Evolutionary conservation across 768 basidiomycete species (phyloP), one percentile per base, ranked within the genome.

Genomic region (Polyporus arcularius): DNA sequence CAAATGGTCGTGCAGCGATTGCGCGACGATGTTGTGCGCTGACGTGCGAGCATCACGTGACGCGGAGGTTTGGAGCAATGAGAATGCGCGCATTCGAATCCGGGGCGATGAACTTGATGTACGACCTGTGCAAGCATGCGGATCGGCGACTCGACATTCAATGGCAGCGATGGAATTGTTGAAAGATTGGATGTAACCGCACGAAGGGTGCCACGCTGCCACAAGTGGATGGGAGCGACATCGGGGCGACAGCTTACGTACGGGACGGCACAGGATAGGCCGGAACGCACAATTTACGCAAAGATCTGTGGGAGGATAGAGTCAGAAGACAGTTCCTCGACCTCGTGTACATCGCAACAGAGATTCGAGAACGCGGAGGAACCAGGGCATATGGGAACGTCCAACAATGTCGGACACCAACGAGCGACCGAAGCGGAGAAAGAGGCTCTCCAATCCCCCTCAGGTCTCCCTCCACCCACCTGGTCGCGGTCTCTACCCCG

Each of bases 21-120:
- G 61, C 61, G 61, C 56, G 61, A 62, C 28, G 46, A 62, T 62
- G 61, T 62, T 62, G 61, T 55, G 52, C 38, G 61, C 52, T 62
- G 61, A 62, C 61, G 61, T 62, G 61, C 61, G 47, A 51, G 28
- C 7, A 32, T 48, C 61, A 62, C 61, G 61, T 62, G 61, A 58
- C 40, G 15, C n/a, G 26, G 18, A 28, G 10, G 6, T 50, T 57
- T 41, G 26, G 61, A 11, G 42, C 56, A 62, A 62, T 62, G 16
- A 51, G 56, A 49, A 26, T 9, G 38, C 47, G 16, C 45, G 52
- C 30, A 62, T 62, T 62, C 56, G 32, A 42, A 11, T 39, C 51
- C 40, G 57, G 26, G 57, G 61, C 61, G 32, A 32, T 57, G 57
- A 49, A 11, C 10, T 8, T 58, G 56, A 58, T 51, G 32, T 35